Evolutionary conservation across 371 early-diverging fungal species (phyloP).

Genomic region (Rhizomucor pusillus): DNA sequence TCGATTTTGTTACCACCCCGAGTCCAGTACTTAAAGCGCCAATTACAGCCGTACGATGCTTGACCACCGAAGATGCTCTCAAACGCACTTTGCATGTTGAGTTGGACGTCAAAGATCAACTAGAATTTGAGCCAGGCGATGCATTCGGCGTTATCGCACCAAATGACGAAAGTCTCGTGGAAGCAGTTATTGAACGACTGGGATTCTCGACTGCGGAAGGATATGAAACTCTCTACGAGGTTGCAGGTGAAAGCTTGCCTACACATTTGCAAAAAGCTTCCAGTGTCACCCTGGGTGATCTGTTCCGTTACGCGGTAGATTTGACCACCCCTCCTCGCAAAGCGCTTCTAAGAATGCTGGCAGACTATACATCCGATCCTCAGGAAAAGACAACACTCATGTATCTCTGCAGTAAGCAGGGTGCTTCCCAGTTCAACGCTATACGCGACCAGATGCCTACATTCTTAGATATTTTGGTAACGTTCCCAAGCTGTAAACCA

Average conservation of each 20-base stretch:
- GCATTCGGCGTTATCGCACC: slow-evolving; percentile 83
- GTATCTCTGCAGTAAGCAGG: slow-evolving; percentile 79
- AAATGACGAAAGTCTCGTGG: slow-evolving; percentile 63
- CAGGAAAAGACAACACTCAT: slow-evolving; percentile 70
- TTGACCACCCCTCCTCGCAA: slow-evolving; percentile 73
- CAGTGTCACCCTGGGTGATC: slow-evolving; percentile 50
- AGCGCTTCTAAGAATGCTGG: slow-evolving; percentile 76
- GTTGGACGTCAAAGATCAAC: slow-evolving; percentile 57
- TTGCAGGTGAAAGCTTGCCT: slow-evolving; percentile 56
- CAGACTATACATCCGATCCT: slow-evolving; percentile 66
- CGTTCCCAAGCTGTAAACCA: slow-evolving; percentile 72
- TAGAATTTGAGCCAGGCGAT: slow-evolving; percentile 77
- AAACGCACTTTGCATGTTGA: slow-evolving; percentile 77
- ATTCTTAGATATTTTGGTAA: slow-evolving; percentile 71
- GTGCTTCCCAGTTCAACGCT: slow-evolving; percentile 59
- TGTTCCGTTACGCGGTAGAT: slow-evolving; percentile 74
- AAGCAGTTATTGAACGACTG: slow-evolving; percentile 49
- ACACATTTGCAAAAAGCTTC: slow-evolving; percentile 57
- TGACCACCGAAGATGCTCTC: slow-evolving; percentile 60
- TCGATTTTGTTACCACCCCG: slow-evolving; percentile 49
- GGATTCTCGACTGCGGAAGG: slow-evolving; percentile 29
- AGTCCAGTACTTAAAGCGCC: slow-evolving; percentile 41
- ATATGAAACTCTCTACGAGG: slow-evolving; percentile 31
- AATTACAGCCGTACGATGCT: slow-evolving; percentile 45
- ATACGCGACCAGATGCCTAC: slow-evolving; percentile 68